phyloP scores from a whole-genome alignment of 2,329 filamentous ascomycete species.

The Colletotrichum liaoningense region DNA sequence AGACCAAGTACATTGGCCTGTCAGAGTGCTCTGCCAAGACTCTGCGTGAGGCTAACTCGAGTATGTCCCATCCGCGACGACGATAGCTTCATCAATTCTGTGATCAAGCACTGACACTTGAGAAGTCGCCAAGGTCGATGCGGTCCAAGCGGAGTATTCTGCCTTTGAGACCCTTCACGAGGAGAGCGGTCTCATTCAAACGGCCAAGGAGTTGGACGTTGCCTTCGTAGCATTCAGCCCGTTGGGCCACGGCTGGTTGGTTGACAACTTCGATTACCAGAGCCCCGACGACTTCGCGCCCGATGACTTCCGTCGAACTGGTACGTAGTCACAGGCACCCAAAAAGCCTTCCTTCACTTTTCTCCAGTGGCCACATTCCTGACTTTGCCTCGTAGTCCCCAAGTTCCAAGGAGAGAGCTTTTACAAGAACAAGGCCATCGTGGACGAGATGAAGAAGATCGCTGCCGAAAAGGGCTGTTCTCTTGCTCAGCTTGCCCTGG shows the following conservation, averaged over 20 bases:
- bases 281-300: conserved; percentile 57
- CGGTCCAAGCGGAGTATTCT: conserved; percentile 58
- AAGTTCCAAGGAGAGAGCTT: conserved; percentile 57
- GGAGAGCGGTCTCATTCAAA: conserved; percentile 49
- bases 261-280: conserved; percentile 54
- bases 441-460: conserved; percentile 53
- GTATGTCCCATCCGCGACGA: conserved; percentile 39
- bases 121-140: conserved; percentile 58
- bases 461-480: conserved; percentile 48
- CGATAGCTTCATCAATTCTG: background rate
- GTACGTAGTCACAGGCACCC: conserved; percentile 39
- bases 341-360: too few species aligned
- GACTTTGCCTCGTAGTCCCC: conserved; percentile 35
- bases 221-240: conserved; percentile 59
- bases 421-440: conserved; percentile 54
- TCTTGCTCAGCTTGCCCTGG: conserved; percentile 49
- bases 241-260: conserved; percentile 58
- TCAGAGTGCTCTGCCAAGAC: conserved; percentile 59
- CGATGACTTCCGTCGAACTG: conserved; percentile 52
- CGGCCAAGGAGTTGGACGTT: conserved; percentile 52
- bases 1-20: conserved; percentile 60
- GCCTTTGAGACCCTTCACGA: conserved; percentile 39
- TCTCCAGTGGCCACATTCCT: too few species aligned
- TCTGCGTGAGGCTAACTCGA: conserved; percentile 55
- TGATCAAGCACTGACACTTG: background rate